A percentile compares a stretch with the other conserved stretches of the same genome.
Evolutionary conservation across 495 filamentous ascomycete genomes (phyloP).

Genomic region (Wilcoxina mikolae): DNA sequence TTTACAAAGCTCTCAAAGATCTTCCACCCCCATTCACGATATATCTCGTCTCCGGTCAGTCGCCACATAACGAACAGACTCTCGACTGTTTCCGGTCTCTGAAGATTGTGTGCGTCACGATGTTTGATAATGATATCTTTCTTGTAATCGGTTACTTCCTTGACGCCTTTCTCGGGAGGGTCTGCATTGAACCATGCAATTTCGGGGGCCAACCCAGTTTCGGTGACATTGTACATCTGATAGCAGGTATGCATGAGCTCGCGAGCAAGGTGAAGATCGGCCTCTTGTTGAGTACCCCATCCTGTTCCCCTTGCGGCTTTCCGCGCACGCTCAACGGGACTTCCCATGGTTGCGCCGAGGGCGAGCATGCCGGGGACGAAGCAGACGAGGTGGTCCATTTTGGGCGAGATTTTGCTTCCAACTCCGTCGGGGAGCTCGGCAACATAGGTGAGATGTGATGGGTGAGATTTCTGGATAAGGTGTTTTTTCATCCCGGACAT

Average conservation of each 20-base stretch:
- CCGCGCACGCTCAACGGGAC: constrained; percentile 56
- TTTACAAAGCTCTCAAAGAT: constrained; percentile 89
- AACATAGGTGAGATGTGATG: constrained; percentile 66
- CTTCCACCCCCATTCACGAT: constrained; percentile 95
- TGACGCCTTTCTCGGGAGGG: constrained; percentile 35
- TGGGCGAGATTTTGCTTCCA: constrained; percentile 47
- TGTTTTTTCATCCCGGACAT: constrained; percentile 78
- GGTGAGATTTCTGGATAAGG: constrained; percentile 71
- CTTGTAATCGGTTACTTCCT: constrained; percentile 46
- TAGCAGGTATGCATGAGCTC: constrained; percentile 96
- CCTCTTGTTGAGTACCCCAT: constrained; percentile 69
- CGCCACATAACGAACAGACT: constrained; percentile 97
- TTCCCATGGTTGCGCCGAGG: constrained; percentile 67
- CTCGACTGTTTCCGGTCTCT: constrained; percentile 89
- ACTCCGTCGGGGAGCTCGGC: constrained; percentile 73
- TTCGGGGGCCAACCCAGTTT: constrained; percentile 79
- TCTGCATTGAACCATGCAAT: constrained; percentile 76
- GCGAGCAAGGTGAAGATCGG: constrained; percentile 68
- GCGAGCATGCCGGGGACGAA: constrained; percentile 96
- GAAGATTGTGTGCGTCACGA: constrained; percentile 77
- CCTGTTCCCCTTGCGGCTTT: constrained; percentile 37
- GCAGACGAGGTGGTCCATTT: constrained; percentile 97
- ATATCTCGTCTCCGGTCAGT: constrained; percentile 80
- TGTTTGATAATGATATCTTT: constrained; percentile 63
- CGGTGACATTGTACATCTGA: constrained; percentile 81